These are phyloP conservation scores for Fusarium heterosporum DNA, from an alignment of 2,329 filamentous ascomycete species.

Conservation along the genomic window DNA sequence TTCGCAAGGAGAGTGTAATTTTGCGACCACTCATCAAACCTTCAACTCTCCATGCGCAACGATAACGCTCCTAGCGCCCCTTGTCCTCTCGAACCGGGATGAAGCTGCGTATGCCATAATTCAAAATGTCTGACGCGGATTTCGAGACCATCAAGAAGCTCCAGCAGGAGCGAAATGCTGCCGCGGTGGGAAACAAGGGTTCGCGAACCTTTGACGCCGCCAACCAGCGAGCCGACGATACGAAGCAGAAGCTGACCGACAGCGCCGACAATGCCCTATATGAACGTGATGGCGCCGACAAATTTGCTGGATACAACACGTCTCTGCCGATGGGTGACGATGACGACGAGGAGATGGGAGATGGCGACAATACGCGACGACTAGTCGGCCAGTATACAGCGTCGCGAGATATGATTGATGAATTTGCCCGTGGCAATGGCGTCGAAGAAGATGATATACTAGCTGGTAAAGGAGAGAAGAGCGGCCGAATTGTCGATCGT, in stretches of 20 bases:
- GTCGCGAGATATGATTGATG: constrained; percentile 89
- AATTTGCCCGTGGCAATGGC: constrained; percentile 86
- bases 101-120: constrained; percentile 53
- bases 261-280: constrained; percentile 90
- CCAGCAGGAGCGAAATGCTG: constrained; percentile 91
- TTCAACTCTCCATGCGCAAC: constrained; percentile 53
- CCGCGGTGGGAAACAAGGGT: constrained; percentile 81
- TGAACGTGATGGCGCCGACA: constrained; percentile 80
- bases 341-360: constrained; percentile 82
- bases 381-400: constrained; percentile 97
- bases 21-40: constrained; percentile 48
- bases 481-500: constrained; percentile 88
- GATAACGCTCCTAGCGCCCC: constrained; percentile 50
- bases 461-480: constrained; percentile 83
- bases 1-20: constrained; percentile 45
- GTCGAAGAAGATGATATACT: constrained; percentile 94
- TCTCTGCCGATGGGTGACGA: constrained; percentile 84
- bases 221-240: constrained; percentile 86
- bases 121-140: constrained; percentile 79
- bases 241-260: constrained; percentile 92
- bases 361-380: constrained; percentile 77
- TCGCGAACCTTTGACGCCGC: constrained; percentile 82
- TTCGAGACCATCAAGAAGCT: constrained; percentile 89
- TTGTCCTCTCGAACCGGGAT: constrained; percentile 58
- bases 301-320: constrained; percentile 90